A percentile compares a stretch with the other conserved stretches of the same genome.
These are phyloP conservation scores for Epichloe gansuensis DNA, from an alignment of 2,329 filamentous ascomycete genomes.

Conservation along the genomic window DNA sequence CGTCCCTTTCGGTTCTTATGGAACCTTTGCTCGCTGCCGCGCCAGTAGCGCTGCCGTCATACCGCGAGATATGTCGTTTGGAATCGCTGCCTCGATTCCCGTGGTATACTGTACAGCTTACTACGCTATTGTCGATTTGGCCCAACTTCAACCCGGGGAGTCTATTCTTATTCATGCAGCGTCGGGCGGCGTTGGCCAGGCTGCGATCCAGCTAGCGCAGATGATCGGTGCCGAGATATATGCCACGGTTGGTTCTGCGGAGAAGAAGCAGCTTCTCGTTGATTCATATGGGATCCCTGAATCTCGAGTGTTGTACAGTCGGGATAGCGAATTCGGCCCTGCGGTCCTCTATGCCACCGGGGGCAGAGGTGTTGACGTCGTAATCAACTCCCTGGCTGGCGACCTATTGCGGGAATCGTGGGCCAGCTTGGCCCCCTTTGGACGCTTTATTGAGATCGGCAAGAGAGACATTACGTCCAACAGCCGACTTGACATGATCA, in stretches of 20 bases:
- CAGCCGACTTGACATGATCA: conserved; percentile 32
- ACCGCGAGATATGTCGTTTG: conserved; percentile 10
- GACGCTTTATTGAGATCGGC: conserved; percentile 33
- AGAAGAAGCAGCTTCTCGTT: conserved; percentile 17
- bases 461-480: conserved; percentile 25
- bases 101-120: conserved; percentile 10
- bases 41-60: conserved; percentile 5
- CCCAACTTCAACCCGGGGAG: conserved; percentile 19
- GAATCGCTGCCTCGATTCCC: conserved; percentile 18
- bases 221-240: conserved; percentile 15
- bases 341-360: conserved; percentile 13
- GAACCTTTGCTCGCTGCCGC: conserved; percentile 14
- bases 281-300: conserved; percentile 24
- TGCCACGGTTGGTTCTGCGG: conserved; percentile 16
- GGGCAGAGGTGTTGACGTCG: conserved; percentile 53
- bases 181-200: conserved; percentile 18
- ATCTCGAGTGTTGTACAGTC: conserved; percentile 17
- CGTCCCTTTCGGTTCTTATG: conserved; percentile 16
- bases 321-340: conserved; percentile 12
- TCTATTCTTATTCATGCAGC: conserved; percentile 19
- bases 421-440: conserved; percentile 29
- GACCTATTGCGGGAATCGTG: conserved; percentile 26
- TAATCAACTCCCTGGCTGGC: conserved; percentile 35
- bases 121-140: conserved; percentile 8
- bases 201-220: conserved; percentile 16